Percentiles rank a stretch among this genome's conserved stretches.
Conservation (phyloP, 768 basidiomycete species). For the Boletus huronensis region DNA sequence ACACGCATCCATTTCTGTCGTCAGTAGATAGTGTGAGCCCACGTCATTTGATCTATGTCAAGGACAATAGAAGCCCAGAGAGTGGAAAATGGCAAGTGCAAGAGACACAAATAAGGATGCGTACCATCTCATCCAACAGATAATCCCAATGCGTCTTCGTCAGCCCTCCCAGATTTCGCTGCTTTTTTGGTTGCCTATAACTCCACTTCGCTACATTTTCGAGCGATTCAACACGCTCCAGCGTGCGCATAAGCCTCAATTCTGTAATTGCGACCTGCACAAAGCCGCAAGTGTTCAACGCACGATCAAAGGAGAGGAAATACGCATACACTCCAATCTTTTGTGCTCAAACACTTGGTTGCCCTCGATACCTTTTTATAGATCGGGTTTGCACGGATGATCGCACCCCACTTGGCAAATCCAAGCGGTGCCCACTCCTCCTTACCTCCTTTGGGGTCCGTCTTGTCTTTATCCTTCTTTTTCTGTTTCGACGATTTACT, state of each 20-base stretch:
- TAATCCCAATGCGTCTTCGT: conserved; percentile 93
- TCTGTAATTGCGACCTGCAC: conserved; percentile 75
- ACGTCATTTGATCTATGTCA: background rate
- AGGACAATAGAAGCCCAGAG: background rate
- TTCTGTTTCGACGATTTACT: conserved; percentile 46
- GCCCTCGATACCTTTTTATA: conserved; percentile 66
- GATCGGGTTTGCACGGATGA: conserved; percentile 73
- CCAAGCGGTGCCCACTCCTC: conserved; percentile 69
- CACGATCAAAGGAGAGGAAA: background rate
- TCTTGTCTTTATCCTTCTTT: conserved; percentile 52
- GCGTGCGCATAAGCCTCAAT: conserved; percentile 68
- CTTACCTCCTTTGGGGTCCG: conserved; percentile 47
- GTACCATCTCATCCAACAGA: conserved; percentile 92
- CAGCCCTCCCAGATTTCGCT: conserved; percentile 70
- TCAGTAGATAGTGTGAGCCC: conserved; percentile 12
- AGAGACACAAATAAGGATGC: conserved; percentile 20
- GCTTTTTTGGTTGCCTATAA: conserved; percentile 93
- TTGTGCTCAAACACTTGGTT: conserved; percentile 72
- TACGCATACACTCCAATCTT: conserved; percentile 76
- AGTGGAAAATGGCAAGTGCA: background rate
- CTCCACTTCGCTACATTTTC: conserved; percentile 84
- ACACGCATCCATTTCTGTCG: conserved; percentile 91
- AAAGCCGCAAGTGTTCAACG: background rate
- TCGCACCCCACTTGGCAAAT: conserved; percentile 67
- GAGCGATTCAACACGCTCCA: conserved; percentile 81